phyloP scores from a whole-genome alignment of 2,329 filamentous ascomycete genomes.

The Lecanicillium sp. region DNA sequence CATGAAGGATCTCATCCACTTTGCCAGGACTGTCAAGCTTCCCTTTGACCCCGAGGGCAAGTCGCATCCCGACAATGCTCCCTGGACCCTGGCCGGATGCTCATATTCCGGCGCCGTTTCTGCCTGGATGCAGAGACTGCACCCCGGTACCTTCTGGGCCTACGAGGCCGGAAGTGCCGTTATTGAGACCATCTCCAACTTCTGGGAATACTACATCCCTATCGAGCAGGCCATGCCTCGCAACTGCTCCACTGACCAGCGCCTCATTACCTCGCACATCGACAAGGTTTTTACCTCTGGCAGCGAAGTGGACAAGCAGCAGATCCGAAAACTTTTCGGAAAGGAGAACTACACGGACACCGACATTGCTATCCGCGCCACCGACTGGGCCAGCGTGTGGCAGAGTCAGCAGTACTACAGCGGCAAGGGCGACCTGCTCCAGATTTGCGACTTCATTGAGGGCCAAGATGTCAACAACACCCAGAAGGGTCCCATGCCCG shows the following conservation, averaged over 20 bases:
- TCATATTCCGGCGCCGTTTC: constrained; percentile 73
- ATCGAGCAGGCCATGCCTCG: constrained; percentile 39
- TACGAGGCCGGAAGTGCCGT: constrained; percentile 73
- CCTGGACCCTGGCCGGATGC: constrained; percentile 72
- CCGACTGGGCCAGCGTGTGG: constrained; percentile 25
- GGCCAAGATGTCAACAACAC: neutral
- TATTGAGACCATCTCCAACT: constrained; percentile 67
- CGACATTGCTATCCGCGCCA: constrained; percentile 41
- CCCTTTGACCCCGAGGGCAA: constrained; percentile 58
- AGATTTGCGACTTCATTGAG: constrained; percentile 30
- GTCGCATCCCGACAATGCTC: constrained; percentile 56
- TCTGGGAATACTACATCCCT: constrained; percentile 52
- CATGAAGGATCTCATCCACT: constrained; percentile 69
- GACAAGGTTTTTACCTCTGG: constrained; percentile 41
- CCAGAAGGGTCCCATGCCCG: neutral
- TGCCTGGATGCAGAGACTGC: constrained; percentile 64
- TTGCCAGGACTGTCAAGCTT: constrained; percentile 64
- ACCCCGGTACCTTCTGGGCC: constrained; percentile 70
- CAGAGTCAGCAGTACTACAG: constrained; percentile 30
- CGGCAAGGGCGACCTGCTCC: constrained; percentile 29
- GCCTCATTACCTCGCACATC: constrained; percentile 43
- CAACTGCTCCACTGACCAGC: constrained; percentile 57
- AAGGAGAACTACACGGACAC: constrained; percentile 36
- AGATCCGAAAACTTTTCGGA: constrained; percentile 34
- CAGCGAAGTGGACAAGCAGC: constrained; percentile 30